Evolutionary conservation across 768 basidiomycete genomes (phyloP).

Genomic region (Agrocybe chaxingu): DNA sequence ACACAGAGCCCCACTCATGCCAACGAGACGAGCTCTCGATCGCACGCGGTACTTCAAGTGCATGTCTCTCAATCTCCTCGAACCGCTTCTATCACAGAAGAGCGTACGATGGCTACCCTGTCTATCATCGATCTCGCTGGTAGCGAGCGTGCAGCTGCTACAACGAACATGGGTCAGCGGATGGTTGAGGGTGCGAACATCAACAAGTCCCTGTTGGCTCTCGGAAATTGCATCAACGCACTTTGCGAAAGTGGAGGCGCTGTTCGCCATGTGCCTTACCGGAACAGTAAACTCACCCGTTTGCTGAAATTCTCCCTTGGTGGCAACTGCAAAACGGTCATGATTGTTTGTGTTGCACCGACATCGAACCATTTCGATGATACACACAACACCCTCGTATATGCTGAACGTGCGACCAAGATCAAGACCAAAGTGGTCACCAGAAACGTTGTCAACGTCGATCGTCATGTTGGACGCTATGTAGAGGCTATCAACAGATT

Average conservation of each 20-base stretch:
- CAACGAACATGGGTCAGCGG: slow-evolving; percentile 94
- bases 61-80: slow-evolving; percentile 87
- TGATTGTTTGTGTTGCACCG: slow-evolving; percentile 97
- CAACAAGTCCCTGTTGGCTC: slow-evolving; percentile 95
- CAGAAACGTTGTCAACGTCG: slow-evolving; percentile 91
- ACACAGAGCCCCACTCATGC: slow-evolving; percentile 95
- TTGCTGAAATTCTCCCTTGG: slow-evolving; percentile 97
- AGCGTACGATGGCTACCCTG: slow-evolving; percentile 83
- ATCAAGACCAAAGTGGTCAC: slow-evolving; percentile 98
- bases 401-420: slow-evolving; percentile 96
- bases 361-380: slow-evolving; percentile 97
- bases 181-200: slow-evolving; percentile 99
- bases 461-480: slow-evolving; percentile 93
- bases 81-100: slow-evolving; percentile 80
- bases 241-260: slow-evolving; percentile 92
- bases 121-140: slow-evolving; percentile 99
- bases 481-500: slow-evolving; percentile 92
- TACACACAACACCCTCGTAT: slow-evolving; percentile 96
- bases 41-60: slow-evolving; percentile 96
- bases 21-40: slow-evolving; percentile 94
- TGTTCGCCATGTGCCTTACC: slow-evolving; percentile 88
- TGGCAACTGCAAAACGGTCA: slow-evolving; percentile 98
- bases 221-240: slow-evolving; percentile 98
- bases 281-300: slow-evolving; percentile 97
- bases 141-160: slow-evolving; percentile 94